Evolutionary conservation across 1,139 yeast species (phyloP).

Genomic region (Scheffersomyces illinoinensis): DNA sequence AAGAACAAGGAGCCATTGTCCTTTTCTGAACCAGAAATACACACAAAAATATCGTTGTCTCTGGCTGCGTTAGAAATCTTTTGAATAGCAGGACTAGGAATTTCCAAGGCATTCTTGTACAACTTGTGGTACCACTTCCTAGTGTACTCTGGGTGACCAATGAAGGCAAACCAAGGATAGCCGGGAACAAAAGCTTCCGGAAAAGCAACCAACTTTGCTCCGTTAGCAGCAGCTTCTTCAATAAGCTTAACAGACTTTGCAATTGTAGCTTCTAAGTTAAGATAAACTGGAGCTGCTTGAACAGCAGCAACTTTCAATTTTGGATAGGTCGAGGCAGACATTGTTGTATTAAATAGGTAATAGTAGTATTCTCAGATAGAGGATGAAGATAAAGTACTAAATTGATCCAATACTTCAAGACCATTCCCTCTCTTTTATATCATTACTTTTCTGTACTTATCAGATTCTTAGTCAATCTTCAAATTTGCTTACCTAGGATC

Average conservation of each 20-base stretch:
- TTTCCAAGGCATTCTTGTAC: conserved; percentile 8
- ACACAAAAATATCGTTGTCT: conserved; percentile 7
- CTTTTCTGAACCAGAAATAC: conserved; percentile 1
- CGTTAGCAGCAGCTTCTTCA: conserved; percentile 12
- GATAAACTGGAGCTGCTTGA: conserved; percentile 16
- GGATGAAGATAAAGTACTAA: not conserved
- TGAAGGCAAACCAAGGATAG: conserved; percentile 12
- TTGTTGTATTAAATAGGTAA: not conserved
- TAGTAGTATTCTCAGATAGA: not conserved
- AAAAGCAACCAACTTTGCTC: conserved; percentile 16
- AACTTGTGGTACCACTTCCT: conserved; percentile 4
- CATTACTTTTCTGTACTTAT: no score
- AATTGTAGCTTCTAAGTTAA: conserved; percentile 12
- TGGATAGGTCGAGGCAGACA: not conserved
- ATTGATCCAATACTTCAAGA: no score
- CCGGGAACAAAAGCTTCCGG: conserved; percentile 18
- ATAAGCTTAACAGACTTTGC: conserved; percentile 10
- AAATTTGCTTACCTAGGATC: no score
- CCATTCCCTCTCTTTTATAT: no score
- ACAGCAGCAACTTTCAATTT: conserved; percentile 17
- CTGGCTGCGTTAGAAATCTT: conserved; percentile 10
- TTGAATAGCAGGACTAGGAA: conserved; percentile 6
- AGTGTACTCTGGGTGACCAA: conserved; percentile 3
- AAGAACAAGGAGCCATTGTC: conserved; percentile 11
- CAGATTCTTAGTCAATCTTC: no score